Conservation (phyloP, 148 eudicot genomes). For the Vaccinium myrtillus region DNA sequence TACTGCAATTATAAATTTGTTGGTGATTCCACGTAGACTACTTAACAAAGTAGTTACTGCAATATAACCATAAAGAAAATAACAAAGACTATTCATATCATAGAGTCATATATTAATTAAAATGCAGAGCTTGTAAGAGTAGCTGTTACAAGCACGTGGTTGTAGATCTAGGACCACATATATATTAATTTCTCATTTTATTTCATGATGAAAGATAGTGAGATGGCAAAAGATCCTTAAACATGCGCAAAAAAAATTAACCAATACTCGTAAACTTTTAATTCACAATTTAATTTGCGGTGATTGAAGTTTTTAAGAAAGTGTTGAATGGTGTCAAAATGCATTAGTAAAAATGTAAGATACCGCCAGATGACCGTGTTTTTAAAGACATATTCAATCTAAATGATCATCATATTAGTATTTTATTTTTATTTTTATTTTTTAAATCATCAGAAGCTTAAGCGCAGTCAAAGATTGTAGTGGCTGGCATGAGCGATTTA, state of each 20-base stretch:
- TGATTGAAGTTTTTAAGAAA: neutral
- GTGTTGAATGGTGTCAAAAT: neutral
- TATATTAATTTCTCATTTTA: neutral
- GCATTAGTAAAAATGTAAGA: too few species aligned
- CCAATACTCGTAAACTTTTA: neutral
- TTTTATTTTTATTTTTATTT: neutral
- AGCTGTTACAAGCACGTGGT: slow-evolving; percentile 10
- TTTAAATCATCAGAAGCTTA: neutral
- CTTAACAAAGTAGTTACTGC: neutral
- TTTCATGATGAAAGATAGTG: neutral
- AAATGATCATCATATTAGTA: neutral
- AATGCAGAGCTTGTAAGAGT: neutral
- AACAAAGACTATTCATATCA: neutral
- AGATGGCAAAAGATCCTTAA: slow-evolving; percentile 15
- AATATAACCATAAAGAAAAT: neutral
- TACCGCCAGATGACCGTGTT: too few species aligned
- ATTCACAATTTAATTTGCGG: neutral
- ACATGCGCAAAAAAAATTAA: neutral
- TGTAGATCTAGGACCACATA: slow-evolving; percentile 13
- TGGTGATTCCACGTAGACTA: neutral
- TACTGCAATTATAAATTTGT: neutral
- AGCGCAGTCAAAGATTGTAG: neutral
- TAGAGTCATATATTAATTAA: neutral
- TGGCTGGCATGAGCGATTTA: neutral
- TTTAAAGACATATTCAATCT: too few species aligned